phyloP scores from a whole-genome alignment of 352 stramenopile genomes.

The Phytophthora brassicae region DNA sequence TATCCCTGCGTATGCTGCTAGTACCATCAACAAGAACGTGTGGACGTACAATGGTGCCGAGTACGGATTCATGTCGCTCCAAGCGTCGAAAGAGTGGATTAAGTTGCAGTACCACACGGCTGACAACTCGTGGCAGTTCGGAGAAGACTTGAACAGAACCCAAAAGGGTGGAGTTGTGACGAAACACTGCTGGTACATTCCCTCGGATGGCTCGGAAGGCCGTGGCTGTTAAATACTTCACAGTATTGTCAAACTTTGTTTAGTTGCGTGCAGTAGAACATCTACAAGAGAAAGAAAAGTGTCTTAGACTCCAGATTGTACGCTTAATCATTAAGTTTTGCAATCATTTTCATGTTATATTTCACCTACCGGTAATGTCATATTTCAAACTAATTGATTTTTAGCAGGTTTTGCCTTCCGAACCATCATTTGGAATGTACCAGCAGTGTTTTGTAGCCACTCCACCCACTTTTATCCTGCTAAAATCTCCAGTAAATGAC shows the following conservation, averaged over 20 bases:
- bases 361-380: no score
- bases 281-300: neutral
- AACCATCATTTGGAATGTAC: neutral
- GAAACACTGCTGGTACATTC: conserved; percentile 28
- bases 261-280: neutral
- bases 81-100: conserved; percentile 17
- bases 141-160: conserved; percentile 2
- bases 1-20: conserved; percentile 7
- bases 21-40: conserved; percentile 7
- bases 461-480: neutral
- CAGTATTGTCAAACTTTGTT: neutral
- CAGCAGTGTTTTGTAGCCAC: neutral
- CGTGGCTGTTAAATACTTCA: conserved; percentile 2
- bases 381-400: no score
- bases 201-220: conserved; percentile 10
- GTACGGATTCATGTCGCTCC: conserved; percentile 21
- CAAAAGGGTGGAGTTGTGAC: conserved; percentile 16
- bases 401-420: neutral
- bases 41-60: conserved; percentile 13
- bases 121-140: conserved; percentile 15
- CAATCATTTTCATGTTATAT: neutral
- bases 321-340: neutral
- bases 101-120: conserved; percentile 24
- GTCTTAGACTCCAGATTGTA: neutral
- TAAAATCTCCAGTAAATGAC: neutral